Evolutionary conservation across 371 early-diverging fungal genomes (phyloP).

Genomic region (Rhizopus microsporus): DNA sequence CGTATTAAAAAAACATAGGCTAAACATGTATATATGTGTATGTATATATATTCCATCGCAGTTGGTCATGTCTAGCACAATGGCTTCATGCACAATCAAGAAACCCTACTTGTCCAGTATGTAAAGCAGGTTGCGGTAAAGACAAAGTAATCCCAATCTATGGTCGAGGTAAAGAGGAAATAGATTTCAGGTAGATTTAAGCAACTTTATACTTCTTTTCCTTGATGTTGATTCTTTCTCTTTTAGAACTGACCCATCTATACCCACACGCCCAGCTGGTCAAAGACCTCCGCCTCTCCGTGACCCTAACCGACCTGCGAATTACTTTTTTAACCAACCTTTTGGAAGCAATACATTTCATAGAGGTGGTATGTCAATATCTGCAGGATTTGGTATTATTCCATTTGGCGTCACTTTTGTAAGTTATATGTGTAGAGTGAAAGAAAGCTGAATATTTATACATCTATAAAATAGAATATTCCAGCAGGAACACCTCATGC

Average conservation of each 20-base stretch:
- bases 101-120: constrained; percentile 76
- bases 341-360: constrained; percentile 50
- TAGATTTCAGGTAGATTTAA: constrained; percentile 61
- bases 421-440: constrained; percentile 16
- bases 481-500: constrained; percentile 20
- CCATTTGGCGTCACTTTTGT: constrained; percentile 70
- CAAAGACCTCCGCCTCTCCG: constrained; percentile 67
- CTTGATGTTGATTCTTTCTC: background rate
- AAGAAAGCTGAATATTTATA: background rate
- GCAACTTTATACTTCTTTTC: too few species aligned
- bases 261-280: constrained; percentile 71
- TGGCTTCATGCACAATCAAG: constrained; percentile 68
- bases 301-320: constrained; percentile 49
- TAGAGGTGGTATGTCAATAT: constrained; percentile 53
- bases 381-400: constrained; percentile 56
- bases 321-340: constrained; percentile 49
- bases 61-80: constrained; percentile 75
- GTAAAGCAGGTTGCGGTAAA: constrained; percentile 77
- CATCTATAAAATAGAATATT: constrained; percentile 27
- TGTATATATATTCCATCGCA: background rate
- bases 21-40: background rate
- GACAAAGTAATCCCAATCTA: constrained; percentile 82
- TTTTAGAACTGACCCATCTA: constrained; percentile 39
- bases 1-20: background rate
- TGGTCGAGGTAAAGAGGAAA: constrained; percentile 73